Conservation (phyloP, 805 yeast species). For the Saturnispora hagleri region DNA sequence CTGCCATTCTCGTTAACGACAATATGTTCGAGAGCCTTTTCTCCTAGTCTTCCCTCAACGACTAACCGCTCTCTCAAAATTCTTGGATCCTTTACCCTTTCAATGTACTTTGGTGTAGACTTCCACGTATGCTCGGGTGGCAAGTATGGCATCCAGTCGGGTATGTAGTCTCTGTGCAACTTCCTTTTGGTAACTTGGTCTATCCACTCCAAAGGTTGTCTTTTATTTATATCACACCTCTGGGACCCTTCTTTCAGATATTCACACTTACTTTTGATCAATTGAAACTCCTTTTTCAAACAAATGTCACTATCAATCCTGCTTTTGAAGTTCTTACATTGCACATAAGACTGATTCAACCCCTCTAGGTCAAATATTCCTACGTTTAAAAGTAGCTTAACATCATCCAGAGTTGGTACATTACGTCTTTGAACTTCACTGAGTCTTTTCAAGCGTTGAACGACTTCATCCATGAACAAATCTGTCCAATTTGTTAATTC, state of each 20-base stretch:
- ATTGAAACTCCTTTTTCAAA: conserved; percentile 10
- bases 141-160: conserved; percentile 72
- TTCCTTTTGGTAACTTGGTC: conserved; percentile 10
- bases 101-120: conserved; percentile 60
- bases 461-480: conserved; percentile 31
- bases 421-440: conserved; percentile 54
- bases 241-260: conserved; percentile 8
- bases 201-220: conserved; percentile 8
- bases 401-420: conserved; percentile 44
- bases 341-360: conserved; percentile 23
- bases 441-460: conserved; percentile 36
- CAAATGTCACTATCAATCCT: neutral
- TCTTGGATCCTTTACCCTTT: conserved; percentile 59
- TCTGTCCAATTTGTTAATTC: conserved; percentile 29
- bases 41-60: conserved; percentile 74
- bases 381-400: conserved; percentile 35
- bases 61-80: conserved; percentile 62
- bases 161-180: conserved; percentile 39
- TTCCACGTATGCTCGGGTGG: conserved; percentile 94
- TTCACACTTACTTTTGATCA: neutral
- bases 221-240: neutral
- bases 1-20: conserved; percentile 11
- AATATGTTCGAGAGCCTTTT: conserved; percentile 61
- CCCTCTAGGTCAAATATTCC: conserved; percentile 33
- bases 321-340: conserved; percentile 26